Base-by-base conservation (phyloP, 129 eudicot species). In the Daucus carota region DNA sequence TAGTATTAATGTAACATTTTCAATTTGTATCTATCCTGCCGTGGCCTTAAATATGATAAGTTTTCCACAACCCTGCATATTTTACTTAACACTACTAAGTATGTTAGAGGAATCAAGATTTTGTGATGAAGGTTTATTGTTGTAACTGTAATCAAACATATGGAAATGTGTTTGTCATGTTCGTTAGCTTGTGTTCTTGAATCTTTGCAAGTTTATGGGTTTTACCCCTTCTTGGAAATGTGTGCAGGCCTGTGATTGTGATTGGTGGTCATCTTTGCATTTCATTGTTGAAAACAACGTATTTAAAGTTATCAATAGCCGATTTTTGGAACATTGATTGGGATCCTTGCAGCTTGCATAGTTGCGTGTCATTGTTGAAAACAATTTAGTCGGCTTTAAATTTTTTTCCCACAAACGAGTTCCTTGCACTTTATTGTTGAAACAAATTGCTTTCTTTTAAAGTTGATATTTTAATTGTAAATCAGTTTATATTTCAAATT, bases 11-110 rank as follows among this genome's bases (percentile, higher is more conserved):
- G 15, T 26, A 41, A 73, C 28, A 45, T 28, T 73, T 10, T 26
- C 52, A 47, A 38, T 73, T 31, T 73, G 17, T 48, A 46, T 73
- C 65, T 18, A 46, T 31, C 16, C 5, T 28, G 14, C 6, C 9
- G 65, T 40, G 43, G 43, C 76, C 22, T 41, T 14, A 24, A 73
- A 70, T 70, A 70, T 70, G 74, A 72, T 72, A 15, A 71, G 54
- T 34, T 3, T 42, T 26, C 17, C n/a, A n/a, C n/a, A n/a, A n/a
- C n/a, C n/a, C n/a, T n/a, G n/a, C n/a, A n/a, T n/a, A n/a, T n/a
- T n/a, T n/a, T n/a, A n/a, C n/a, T n/a, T n/a, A n/a, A n/a, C n/a
- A n/a, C n/a, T n/a, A n/a, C n/a, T n/a, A n/a, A n/a, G n/a, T n/a
- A n/a, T n/a, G n/a, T n/a, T n/a, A n/a, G n/a, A n/a, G n/a, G n/a